Conservation (phyloP, 108 stramenopile genomes). For the Fragilaria crotonensis region DNA sequence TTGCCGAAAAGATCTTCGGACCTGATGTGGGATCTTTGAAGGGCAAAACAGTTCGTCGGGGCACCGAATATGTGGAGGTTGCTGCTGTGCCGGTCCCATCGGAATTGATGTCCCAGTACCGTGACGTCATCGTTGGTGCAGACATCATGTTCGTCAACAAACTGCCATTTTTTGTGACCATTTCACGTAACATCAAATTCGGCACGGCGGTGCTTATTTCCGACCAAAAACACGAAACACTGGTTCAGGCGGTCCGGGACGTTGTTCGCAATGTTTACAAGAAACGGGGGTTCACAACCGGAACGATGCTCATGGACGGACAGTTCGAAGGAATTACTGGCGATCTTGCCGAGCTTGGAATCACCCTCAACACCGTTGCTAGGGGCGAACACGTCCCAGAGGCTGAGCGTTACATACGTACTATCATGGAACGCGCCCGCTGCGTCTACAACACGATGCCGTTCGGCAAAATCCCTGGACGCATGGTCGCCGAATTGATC, state of each 20-base stretch:
- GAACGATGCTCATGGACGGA: background rate
- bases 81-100: constrained; percentile 4
- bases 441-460: background rate
- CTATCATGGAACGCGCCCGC: constrained; percentile 27
- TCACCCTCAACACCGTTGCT: background rate
- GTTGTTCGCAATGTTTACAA: constrained; percentile 4
- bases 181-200: constrained; percentile 22
- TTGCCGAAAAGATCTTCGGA: background rate
- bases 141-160: constrained; percentile 37
- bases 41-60: constrained; percentile 2
- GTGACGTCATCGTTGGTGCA: constrained; percentile 13
- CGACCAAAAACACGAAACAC: background rate
- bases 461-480: constrained; percentile 1
- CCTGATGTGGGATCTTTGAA: background rate
- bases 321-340: background rate
- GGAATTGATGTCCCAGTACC: constrained; percentile 11
- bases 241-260: constrained; percentile 1
- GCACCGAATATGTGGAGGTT: background rate
- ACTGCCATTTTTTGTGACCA: constrained; percentile 29
- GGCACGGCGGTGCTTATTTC: constrained; percentile 8
- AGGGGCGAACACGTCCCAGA: background rate
- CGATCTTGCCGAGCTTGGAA: background rate
- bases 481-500: constrained; percentile 4
- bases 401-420: constrained; percentile 23
- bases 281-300: constrained; percentile 1